These are phyloP conservation scores for Neonectria hederae DNA, from an alignment of 2,329 filamentous ascomycete genomes.

Conservation along the genomic window DNA sequence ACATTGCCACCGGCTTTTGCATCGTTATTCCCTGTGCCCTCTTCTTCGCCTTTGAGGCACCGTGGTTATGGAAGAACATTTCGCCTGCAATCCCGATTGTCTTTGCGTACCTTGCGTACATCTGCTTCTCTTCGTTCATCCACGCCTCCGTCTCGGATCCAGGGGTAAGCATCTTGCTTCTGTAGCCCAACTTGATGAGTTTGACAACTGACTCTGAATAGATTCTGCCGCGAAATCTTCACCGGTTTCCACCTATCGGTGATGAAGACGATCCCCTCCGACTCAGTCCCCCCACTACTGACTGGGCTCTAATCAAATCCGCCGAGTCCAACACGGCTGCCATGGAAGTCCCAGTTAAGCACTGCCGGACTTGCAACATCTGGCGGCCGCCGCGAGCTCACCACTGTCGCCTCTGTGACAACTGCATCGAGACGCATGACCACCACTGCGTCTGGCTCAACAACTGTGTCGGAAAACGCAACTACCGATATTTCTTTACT, in stretches of 20 bases:
- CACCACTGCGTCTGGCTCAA: conserved; percentile 99
- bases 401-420: conserved; percentile 96
- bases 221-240: conserved; percentile 93
- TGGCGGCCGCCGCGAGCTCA: conserved; percentile 97
- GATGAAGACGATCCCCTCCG: conserved; percentile 83
- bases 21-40: conserved; percentile 81
- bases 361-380: conserved; percentile 96
- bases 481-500: conserved; percentile 97
- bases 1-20: conserved; percentile 83
- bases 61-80: conserved; percentile 86
- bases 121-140: conserved; percentile 92
- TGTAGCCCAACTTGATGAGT: not conserved
- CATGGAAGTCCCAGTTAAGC: conserved; percentile 98
- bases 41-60: conserved; percentile 86
- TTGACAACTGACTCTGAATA: conserved; percentile 48
- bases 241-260: conserved; percentile 81
- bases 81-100: conserved; percentile 89
- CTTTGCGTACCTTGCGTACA: conserved; percentile 90
- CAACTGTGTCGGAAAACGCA: conserved; percentile 95
- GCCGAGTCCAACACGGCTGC: conserved; percentile 78
- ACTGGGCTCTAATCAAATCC: conserved; percentile 92
- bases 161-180: conserved; percentile 70
- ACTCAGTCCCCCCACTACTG: conserved; percentile 85
- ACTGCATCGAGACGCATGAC: conserved; percentile 96
- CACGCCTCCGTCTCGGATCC: conserved; percentile 94